These are phyloP conservation scores for Entophlyctis helioformis DNA, from an alignment of 192 early-diverging fungal species.

Conservation along the genomic window DNA sequence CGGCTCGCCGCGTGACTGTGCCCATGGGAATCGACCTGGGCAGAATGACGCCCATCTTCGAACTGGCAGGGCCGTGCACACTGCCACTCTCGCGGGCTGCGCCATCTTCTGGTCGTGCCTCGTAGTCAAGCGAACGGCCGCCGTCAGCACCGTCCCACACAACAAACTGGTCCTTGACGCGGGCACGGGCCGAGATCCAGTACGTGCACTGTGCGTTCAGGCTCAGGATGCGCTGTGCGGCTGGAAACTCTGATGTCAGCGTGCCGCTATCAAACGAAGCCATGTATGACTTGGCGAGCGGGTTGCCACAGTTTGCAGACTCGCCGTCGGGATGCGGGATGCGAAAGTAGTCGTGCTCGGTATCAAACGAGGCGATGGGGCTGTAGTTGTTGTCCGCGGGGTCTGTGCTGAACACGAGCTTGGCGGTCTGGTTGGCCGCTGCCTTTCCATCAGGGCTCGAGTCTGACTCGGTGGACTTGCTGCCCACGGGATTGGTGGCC, in stretches of 20 bases:
- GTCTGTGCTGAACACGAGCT: conserved; percentile 20
- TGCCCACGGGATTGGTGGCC: background rate
- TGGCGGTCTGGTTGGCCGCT: background rate
- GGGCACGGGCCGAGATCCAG: conserved; percentile 76
- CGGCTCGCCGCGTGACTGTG: conserved; percentile 85
- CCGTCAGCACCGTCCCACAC: conserved; percentile 46
- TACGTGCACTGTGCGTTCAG: conserved; percentile 75
- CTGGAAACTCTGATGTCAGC: conserved; percentile 56
- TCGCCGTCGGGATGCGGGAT: conserved; percentile 86
- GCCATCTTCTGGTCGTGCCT: background rate
- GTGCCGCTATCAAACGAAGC: conserved; percentile 65
- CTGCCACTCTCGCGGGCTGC: conserved; percentile 5
- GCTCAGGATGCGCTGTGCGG: conserved; percentile 66
- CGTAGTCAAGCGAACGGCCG: background rate
- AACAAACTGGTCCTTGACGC: conserved; percentile 76
- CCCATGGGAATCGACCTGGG: conserved; percentile 90
- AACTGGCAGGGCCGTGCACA: too few species aligned
- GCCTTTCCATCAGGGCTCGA: too few species aligned
- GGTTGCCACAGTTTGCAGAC: conserved; percentile 64
- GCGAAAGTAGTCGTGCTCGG: conserved; percentile 40
- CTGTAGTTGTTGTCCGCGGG: conserved; percentile 35
- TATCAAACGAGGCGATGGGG: conserved; percentile 11
- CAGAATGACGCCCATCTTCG: conserved; percentile 62
- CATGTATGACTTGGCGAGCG: conserved; percentile 75
- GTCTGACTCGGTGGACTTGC: too few species aligned